Conservation (phyloP, 768 basidiomycete species). For the Cystobasidium onofrii region DNA sequence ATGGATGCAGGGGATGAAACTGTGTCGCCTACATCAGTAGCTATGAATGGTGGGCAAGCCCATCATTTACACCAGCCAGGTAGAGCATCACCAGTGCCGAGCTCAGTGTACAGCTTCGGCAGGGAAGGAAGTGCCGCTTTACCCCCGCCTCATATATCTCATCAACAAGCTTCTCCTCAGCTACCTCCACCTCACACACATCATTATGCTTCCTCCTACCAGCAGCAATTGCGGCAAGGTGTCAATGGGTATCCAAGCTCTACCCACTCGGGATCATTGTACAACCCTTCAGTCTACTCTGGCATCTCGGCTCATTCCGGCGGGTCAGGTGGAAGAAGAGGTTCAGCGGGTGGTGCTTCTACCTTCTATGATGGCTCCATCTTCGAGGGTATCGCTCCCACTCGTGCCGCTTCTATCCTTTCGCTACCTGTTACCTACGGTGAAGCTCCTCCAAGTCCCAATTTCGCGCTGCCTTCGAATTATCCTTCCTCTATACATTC, state of each 20-base stretch:
- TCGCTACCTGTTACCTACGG: conserved; percentile 38
- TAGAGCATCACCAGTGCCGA: conserved; percentile 6
- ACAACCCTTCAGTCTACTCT: conserved; percentile 19
- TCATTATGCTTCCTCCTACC: conserved; percentile 12
- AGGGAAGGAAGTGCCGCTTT: neutral
- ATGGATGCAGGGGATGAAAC: conserved; percentile 14
- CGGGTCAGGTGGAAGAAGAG: conserved; percentile 29
- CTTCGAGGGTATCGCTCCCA: conserved; percentile 43
- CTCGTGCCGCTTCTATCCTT: conserved; percentile 33
- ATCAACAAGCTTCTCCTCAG: conserved; percentile 13
- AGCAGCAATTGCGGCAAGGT: conserved; percentile 27
- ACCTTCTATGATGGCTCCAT: conserved; percentile 45
- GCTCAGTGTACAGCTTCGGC: conserved; percentile 22
- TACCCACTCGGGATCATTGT: conserved; percentile 29
- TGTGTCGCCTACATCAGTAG: neutral
- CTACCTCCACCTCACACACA: conserved; percentile 32
- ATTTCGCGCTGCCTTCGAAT: neutral
- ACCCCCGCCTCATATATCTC: neutral
- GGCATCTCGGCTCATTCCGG: neutral
- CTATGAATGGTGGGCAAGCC: neutral
- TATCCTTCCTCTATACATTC: conserved; percentile 27
- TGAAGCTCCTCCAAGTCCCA: conserved; percentile 19
- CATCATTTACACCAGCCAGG: neutral
- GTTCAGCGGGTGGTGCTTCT: conserved; percentile 37
- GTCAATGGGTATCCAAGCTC: conserved; percentile 9